These are phyloP conservation scores for Oryza punctata DNA, from an alignment of 176 grass and related monocot genomes.

Conservation along the genomic window DNA sequence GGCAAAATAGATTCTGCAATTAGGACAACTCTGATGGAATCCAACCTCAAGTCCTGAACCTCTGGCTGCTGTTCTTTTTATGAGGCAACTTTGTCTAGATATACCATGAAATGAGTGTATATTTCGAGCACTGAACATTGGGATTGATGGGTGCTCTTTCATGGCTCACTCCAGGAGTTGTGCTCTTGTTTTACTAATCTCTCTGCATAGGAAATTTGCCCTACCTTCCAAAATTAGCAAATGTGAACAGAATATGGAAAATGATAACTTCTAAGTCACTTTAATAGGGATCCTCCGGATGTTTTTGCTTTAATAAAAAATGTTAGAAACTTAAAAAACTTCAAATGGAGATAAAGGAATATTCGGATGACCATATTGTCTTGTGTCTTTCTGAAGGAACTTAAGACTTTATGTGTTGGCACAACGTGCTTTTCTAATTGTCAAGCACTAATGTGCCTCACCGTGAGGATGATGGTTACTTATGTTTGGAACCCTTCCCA, in stretches of 20 bases:
- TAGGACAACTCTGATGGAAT: neutral
- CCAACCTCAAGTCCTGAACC: neutral
- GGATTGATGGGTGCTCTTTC: neutral
- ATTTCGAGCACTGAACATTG: neutral
- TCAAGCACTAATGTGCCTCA: neutral
- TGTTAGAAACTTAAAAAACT: neutral
- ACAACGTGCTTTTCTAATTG: neutral
- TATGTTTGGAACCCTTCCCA: neutral
- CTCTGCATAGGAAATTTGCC: neutral
- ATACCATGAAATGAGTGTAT: neutral
- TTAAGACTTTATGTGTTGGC: neutral
- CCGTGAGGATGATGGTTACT: neutral
- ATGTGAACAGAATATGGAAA: constrained; percentile 1
- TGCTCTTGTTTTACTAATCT: neutral
- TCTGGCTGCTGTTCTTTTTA: neutral
- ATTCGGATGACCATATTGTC: neutral
- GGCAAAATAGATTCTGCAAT: neutral
- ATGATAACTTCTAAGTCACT: neutral
- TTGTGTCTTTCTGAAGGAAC: constrained; percentile 5
- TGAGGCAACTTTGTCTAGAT: neutral
- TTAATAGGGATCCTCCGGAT: neutral
- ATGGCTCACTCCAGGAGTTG: neutral
- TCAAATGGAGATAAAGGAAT: neutral
- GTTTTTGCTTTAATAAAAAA: constrained; percentile 5
- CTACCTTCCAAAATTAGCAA: neutral